Evolutionary conservation across 768 basidiomycete species (phyloP), one percentile per base, ranked within the genome.

Genomic region (Podaxis mareebaensis): DNA sequence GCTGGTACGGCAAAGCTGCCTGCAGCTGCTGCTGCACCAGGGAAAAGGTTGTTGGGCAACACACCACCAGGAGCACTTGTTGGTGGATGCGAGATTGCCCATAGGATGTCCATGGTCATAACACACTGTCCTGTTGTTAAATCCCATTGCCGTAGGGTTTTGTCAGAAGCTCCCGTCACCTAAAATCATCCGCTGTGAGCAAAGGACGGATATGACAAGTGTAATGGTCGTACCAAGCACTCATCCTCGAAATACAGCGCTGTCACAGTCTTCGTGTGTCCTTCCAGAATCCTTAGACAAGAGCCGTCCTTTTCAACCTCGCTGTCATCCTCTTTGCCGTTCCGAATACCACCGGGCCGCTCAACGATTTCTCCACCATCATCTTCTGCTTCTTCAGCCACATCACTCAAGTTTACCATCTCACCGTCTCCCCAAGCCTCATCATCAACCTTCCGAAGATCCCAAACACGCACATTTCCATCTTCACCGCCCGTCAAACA

Each of bases 81-180:
- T 42, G 89, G 82, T 2, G 95, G 88, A 75, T 99, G 96, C 10
- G 94, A 95, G 68, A 99, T 96, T 2, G 96, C 97, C 97, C 97
- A 99, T 26, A 99, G 87, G 66, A 99, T 97, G 75, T 99, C 97
- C 97, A 99, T 99, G 24, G 96, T 96, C 81, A 97, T 90, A 52
- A 99, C 90, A 75, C 97, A 99, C 80, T 99, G 97, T 6, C 96
- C 97, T 0, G 97, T 99, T 20, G 85, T 86, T 59, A 99, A 85
- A 72, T 99, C 97, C 97, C 97, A 99, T 73, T 99, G 96, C 2
- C 97, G 92, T 60, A 99, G 83, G 0, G 97, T 99, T 77, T 98
- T 98, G 78, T 99, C 97, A 3, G 93, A 95, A 4, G 97, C 96
- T 38, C 97, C 97, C 7, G 96, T 98, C 12, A 99, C 93, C 95